phyloP scores from a whole-genome alignment of 2,329 filamentous ascomycete genomes.

The Trichoderma simmonsii region DNA sequence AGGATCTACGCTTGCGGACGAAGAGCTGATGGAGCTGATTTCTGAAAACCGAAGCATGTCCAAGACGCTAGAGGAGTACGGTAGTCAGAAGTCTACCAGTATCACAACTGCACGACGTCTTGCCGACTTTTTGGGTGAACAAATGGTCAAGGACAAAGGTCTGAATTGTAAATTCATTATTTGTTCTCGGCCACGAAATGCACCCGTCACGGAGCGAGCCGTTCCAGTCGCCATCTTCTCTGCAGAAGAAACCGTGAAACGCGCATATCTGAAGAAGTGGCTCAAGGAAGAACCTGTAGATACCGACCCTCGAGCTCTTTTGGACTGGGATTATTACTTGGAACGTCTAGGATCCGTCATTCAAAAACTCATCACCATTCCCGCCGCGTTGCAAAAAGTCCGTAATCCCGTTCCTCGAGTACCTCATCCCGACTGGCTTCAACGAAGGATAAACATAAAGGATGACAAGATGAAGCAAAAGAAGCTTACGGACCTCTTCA shows the following conservation, averaged over 20 bases:
- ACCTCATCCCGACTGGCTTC: constrained; percentile 93
- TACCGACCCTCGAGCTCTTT: constrained; percentile 82
- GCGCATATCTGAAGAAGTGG: constrained; percentile 91
- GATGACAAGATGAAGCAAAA: constrained; percentile 98
- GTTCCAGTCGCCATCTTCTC: constrained; percentile 97
- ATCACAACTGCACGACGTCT: constrained; percentile 95
- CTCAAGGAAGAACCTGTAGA: constrained; percentile 86
- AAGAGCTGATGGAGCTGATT: constrained; percentile 99
- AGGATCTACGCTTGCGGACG: constrained; percentile 85
- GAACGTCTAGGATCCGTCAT: constrained; percentile 96
- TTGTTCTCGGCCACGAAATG: constrained; percentile 77
- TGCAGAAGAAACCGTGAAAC: constrained; percentile 82
- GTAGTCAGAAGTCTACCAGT: constrained; percentile 93
- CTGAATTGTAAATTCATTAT: constrained; percentile 99
- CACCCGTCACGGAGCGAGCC: constrained; percentile 90
- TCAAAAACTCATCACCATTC: constrained; percentile 98
- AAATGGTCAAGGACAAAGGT: constrained; percentile 99
- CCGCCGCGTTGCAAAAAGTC: constrained; percentile 91
- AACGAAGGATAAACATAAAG: constrained; percentile 87
- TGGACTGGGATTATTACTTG: constrained; percentile 97
- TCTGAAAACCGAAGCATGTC: constrained; percentile 98
- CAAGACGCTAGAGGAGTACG: constrained; percentile 96
- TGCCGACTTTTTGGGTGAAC: constrained; percentile 93
- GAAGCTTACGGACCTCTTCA: constrained; percentile 94
- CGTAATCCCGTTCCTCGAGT: constrained; percentile 92